Evolutionary conservation across 108 stramenopile species (phyloP), one percentile per base, ranked within the genome.

Genomic region (Pseudonitzschia pungens): DNA sequence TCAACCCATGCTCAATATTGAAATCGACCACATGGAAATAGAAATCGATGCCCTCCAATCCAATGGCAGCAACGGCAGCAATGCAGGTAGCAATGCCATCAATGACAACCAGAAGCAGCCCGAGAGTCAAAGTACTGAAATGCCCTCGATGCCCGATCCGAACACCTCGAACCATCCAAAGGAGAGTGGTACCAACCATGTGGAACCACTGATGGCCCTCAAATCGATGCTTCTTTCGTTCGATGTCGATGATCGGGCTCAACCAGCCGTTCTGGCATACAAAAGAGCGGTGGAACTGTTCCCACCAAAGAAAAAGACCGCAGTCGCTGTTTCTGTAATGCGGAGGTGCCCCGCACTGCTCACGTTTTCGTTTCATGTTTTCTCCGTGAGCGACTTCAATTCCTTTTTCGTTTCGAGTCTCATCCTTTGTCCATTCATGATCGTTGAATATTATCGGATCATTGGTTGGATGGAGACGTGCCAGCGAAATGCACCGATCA

Each of bases 21-120:
- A 77, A 28, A 81, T 80, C 10, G 74, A 78, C 42, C 74, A 86
- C 40, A 88, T 90, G 74, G 63, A 70, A 55, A 71, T 77, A 32
- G 89, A 90, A 68, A 74, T 81, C 29, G 69, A 75, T 28, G 74
- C 67, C 15, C 74, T 84, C 9, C 73, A 78, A 52, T 20, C 58
- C 29, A 28, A 68, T 27, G n/a, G n/a, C 21, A 48, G 52, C 10
- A 14, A 51, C 3, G 27, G 45, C 14, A 68, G 75, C 45, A 68
- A 68, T 29, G 63, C 63, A 32, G 31, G 31, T 20, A 52, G 42
- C 12, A 71, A 45, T 41, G 12, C 52, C 20, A 2, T 14, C 45
- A 18, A 48, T 48, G 45, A 48, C 45, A 12, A 18, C 2, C 45
- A 48, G 9, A 14, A 48, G 14, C 1, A 48, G 10, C 18, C 45